phyloP scores from a whole-genome alignment of 257 asterid species.

The Nicotiana benthamiana region DNA sequence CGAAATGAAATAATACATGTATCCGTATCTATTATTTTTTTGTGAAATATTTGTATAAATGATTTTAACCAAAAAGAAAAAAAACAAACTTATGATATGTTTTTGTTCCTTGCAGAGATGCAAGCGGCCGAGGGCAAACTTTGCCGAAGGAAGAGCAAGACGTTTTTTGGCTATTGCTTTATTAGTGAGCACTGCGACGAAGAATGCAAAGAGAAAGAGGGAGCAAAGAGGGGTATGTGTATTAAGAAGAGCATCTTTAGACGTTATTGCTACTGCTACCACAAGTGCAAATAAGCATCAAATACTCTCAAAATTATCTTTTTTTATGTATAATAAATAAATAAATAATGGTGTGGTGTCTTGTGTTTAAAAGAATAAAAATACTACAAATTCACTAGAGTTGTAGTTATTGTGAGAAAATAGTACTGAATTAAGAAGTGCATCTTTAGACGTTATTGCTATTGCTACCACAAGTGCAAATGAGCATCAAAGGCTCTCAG shows the following conservation, averaged over 20 bases:
- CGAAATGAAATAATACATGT: no score
- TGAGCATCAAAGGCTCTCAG: no score
- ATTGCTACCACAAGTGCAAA: background rate
- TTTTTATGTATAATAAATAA: background rate
- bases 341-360: background rate
- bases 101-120: no score
- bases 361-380: background rate
- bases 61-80: no score
- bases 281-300: background rate
- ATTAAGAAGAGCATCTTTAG: background rate
- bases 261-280: slow-evolving; percentile 6
- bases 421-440: background rate
- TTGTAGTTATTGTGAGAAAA: background rate
- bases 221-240: background rate
- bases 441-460: no score
- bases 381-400: background rate
- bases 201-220: background rate
- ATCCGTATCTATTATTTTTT: no score
- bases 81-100: no score
- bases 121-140: no score
- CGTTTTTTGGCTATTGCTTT: no score
- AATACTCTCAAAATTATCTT: background rate
- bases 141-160: no score
- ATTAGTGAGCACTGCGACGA: no score
- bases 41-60: no score